Percentiles rank a stretch among this genome's conserved stretches.
Conservation (phyloP, 2,329 filamentous ascomycete species). For the Curvularia eragrostidis region DNA sequence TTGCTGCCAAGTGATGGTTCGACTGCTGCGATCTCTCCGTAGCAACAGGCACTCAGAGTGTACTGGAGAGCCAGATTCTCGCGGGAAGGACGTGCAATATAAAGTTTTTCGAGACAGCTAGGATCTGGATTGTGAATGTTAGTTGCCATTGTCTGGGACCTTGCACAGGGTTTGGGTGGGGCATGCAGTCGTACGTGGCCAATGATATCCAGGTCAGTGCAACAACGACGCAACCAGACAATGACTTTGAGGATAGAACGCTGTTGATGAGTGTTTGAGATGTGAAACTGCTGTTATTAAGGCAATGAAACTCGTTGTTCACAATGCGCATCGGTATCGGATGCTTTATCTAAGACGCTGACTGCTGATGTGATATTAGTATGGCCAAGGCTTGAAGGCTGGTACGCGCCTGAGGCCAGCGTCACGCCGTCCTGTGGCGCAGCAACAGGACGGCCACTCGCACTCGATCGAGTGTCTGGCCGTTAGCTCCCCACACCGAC, state of each 20-base stretch:
- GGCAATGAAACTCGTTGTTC: neutral
- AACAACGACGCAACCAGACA: constrained; percentile 15
- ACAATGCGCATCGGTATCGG: constrained; percentile 6
- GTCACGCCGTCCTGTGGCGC: no score
- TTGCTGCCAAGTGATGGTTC: neutral
- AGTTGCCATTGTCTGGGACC: constrained; percentile 8
- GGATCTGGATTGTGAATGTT: constrained; percentile 17
- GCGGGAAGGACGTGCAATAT: constrained; percentile 14
- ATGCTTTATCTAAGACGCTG: constrained; percentile 11
- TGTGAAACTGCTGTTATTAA: neutral
- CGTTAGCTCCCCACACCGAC: neutral
- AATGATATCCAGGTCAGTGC: constrained; percentile 14
- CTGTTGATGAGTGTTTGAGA: constrained; percentile 1
- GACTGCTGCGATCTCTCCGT: constrained; percentile 13
- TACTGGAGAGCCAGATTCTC: constrained; percentile 20
- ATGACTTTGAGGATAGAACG: neutral
- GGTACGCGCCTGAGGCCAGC: neutral
- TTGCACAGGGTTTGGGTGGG: constrained; percentile 16
- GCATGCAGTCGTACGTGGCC: constrained; percentile 13
- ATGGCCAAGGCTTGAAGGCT: neutral
- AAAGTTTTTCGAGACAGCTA: constrained; percentile 12
- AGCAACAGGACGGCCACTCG: no score
- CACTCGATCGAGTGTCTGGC: neutral
- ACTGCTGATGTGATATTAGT: neutral
- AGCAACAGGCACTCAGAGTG: constrained; percentile 4